Conservation (phyloP, 2,329 filamentous ascomycete species). For the Huntiella abstrusa region DNA sequence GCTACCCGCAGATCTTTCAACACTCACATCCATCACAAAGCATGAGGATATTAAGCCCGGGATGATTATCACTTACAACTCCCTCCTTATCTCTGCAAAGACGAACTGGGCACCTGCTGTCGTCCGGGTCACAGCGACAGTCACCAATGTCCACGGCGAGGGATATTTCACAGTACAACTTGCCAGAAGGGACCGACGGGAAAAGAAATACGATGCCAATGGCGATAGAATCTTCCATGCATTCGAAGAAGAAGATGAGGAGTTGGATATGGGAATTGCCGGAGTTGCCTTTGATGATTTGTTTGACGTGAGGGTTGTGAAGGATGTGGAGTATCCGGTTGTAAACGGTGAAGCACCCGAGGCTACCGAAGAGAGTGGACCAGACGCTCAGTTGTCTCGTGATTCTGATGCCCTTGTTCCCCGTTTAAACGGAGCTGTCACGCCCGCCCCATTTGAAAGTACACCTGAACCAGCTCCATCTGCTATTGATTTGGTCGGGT, state of each 20-base stretch:
- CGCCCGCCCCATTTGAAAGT: no score
- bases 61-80: conserved; percentile 52
- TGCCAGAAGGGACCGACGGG: conserved; percentile 46
- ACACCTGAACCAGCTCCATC: no score
- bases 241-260: background rate
- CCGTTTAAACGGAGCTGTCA: no score
- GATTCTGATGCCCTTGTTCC: no score
- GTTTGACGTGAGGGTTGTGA: background rate
- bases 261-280: background rate
- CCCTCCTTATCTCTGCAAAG: conserved; percentile 39
- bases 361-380: no score
- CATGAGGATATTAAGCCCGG: conserved; percentile 18
- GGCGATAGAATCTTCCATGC: conserved; percentile 20
- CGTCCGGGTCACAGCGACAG: conserved; percentile 43
- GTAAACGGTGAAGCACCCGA: background rate
- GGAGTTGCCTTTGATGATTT: background rate
- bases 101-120: conserved; percentile 50
- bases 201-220: conserved; percentile 25
- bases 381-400: no score
- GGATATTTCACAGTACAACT: conserved; percentile 39
- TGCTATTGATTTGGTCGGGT: no score
- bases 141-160: conserved; percentile 36
- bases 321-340: background rate
- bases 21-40: conserved; percentile 20
- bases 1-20: conserved; percentile 36